Conservation (phyloP, 225 moss, liverwort and hornwort genomes). For the Bryum argenteum region DNA sequence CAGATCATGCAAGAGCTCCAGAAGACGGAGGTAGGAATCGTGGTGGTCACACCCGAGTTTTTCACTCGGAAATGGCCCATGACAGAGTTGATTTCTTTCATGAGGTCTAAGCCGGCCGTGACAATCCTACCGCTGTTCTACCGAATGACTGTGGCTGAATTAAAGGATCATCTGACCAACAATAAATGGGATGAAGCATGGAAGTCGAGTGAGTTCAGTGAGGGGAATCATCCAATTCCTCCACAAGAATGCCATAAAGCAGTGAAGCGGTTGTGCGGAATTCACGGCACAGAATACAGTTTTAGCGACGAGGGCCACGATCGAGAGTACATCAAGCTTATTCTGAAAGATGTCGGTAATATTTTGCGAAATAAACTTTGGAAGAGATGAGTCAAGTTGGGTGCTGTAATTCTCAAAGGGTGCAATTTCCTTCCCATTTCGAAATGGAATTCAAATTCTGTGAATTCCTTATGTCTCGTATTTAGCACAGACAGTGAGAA, state of each 20-base stretch:
- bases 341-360: not conserved
- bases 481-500: too few relatives aligned
- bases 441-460: too few relatives aligned
- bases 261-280: not conserved
- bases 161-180: not conserved
- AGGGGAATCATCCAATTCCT: not conserved
- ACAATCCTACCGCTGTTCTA: not conserved
- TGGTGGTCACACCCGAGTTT: not conserved
- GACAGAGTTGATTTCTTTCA: not conserved
- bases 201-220: not conserved
- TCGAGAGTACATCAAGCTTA: not conserved
- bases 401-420: too few relatives aligned
- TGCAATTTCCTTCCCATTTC: too few relatives aligned
- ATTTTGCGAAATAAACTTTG: not conserved
- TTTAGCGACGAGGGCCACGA: not conserved
- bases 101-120: not conserved
- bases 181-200: not conserved
- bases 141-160: not conserved
- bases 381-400: not conserved
- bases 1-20: not conserved
- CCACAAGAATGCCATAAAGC: not conserved
- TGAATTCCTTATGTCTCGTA: too few relatives aligned
- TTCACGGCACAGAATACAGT: not conserved
- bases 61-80: not conserved
- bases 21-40: not conserved